Evolutionary conservation across 2,329 filamentous ascomycete genomes (phyloP), one percentile per base, ranked within the genome.

Genomic region (Colletotrichum shisoi): DNA sequence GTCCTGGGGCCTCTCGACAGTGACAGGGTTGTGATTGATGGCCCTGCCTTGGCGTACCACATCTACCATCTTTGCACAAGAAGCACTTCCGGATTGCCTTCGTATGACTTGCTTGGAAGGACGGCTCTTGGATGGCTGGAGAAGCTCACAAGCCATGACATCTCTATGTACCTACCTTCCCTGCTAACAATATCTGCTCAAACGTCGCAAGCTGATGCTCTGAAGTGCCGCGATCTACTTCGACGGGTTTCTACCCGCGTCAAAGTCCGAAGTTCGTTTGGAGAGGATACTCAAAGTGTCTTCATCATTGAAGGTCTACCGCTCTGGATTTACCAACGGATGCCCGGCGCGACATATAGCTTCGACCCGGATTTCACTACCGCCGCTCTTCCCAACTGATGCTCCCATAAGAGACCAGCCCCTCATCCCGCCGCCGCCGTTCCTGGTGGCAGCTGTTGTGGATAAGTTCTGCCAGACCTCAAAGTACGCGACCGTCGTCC

Each of bases 21-120:
- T 31, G 74, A 81, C 45, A 72, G 72, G 6, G 77, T 85, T 21
- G 82, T 87, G 51, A 87, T 96, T 63, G 93, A 97, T 74, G 93
- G 93, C 0, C 93, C 93, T 4, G 89, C 88, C 2, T 79, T 96
- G 31, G 91, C 92, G 1, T 91, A 94, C 75, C 85, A 92, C 75
- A 81, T 94, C 46, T 87, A 91, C 68, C 80, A 87, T 57, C 77
- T 87, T 19, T 84, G 88, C 63, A 79, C 76, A 21, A 77, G 76
- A 45, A 83, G 83, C 72, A 81, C 82, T 56, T 78, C 86, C 45
- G 81, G 85, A 13, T 80, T 85, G 37, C 87, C 89, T 5, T 84
- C 86, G 0, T 93, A 94, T 76, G 72, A 80, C 12, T 81, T 89
- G 48, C 82, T 95, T 49, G 89, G 86, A 15, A 75, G 80, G 7